These are phyloP conservation scores for Citrus inodora DNA, from an alignment of 345 rosid genomes.

Conservation along the genomic window DNA sequence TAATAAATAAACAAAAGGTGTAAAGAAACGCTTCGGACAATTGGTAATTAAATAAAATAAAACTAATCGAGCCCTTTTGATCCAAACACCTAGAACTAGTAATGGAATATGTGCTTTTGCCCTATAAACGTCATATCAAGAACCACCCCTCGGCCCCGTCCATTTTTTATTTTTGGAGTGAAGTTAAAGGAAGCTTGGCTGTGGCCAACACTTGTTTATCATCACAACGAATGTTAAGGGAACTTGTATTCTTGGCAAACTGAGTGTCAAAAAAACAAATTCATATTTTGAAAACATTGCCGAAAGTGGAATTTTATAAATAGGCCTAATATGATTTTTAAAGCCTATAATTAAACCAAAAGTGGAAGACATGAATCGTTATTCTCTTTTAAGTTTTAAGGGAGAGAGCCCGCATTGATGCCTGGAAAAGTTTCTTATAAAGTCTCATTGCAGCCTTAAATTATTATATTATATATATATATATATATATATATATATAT, in stretches of 20 bases:
- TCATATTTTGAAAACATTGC: constrained; percentile 23
- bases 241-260: constrained; percentile 10
- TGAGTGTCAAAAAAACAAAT: constrained; percentile 9
- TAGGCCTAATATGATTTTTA: background rate
- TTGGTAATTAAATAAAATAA: background rate
- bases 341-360: background rate
- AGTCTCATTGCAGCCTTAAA: background rate
- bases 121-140: constrained; percentile 24
- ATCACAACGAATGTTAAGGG: constrained; percentile 14
- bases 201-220: constrained; percentile 19
- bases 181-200: constrained; percentile 3
- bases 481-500: too few relatives aligned
- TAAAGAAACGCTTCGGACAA: background rate
- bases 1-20: background rate
- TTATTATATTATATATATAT: background rate
- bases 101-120: constrained; percentile 12
- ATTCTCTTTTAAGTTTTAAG: background rate
- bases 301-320: constrained; percentile 26
- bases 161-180: constrained; percentile 2
- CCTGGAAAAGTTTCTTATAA: background rate
- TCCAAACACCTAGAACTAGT: constrained; percentile 10
- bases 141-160: background rate
- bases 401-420: constrained; percentile 9
- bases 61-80: background rate
- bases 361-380: background rate